These are phyloP conservation scores for Yarrowia sp. DNA, from an alignment of 805 yeast species.

Conservation along the genomic window DNA sequence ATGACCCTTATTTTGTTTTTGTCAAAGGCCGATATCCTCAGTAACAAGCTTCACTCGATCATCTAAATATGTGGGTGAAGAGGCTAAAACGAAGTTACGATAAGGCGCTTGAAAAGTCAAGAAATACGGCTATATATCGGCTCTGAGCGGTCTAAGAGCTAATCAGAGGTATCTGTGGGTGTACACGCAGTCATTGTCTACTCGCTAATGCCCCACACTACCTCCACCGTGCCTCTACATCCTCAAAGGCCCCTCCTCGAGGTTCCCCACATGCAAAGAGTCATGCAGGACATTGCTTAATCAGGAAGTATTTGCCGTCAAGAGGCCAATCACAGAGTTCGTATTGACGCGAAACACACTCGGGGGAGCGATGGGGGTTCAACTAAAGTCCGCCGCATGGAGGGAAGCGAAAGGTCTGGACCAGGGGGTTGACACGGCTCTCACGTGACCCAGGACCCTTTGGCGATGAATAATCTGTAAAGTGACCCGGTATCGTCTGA, in stretches of 20 bases:
- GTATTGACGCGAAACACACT: neutral
- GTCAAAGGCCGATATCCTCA: constrained; percentile 7
- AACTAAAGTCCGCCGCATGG: constrained; percentile 5
- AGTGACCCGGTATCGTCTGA: too few relatives aligned
- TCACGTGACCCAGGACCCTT: constrained; percentile 6
- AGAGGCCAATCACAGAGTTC: constrained; percentile 1
- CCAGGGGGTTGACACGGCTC: constrained; percentile 8
- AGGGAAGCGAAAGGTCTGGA: too few relatives aligned
- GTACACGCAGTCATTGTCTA: too few relatives aligned
- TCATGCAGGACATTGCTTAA: constrained; percentile 22
- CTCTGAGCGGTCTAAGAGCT: too few relatives aligned
- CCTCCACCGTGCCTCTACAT: neutral
- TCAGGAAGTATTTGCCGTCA: constrained; percentile 22
- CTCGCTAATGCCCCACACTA: neutral
- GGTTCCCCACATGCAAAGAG: constrained; percentile 14
- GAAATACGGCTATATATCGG: too few relatives aligned
- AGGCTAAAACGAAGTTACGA: constrained; percentile 6
- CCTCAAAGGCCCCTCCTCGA: neutral
- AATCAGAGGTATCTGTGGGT: too few relatives aligned
- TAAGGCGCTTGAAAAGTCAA: neutral
- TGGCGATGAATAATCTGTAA: too few relatives aligned
- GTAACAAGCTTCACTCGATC: constrained; percentile 10
- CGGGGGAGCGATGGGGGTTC: neutral
- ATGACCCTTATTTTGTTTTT: neutral
- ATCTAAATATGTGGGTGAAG: neutral